Evolutionary conservation across 768 basidiomycete genomes (phyloP).

Genomic region (Tephrocybe sp.): DNA sequence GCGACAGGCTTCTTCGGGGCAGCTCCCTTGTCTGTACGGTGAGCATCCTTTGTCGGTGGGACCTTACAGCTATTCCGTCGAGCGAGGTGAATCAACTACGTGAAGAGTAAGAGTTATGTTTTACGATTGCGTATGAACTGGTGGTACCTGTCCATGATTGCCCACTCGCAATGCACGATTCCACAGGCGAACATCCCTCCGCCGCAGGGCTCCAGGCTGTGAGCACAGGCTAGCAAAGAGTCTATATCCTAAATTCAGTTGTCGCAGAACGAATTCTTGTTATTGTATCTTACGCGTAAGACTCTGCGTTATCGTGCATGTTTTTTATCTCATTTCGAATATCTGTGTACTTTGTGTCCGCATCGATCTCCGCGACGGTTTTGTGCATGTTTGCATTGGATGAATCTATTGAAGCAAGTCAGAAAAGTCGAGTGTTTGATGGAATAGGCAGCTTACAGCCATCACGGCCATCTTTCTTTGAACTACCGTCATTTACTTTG

Average conservation of each 20-base stretch:
- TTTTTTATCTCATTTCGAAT: not conserved
- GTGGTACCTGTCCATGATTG: not conserved
- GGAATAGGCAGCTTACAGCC: not conserved
- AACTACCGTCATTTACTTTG: not conserved
- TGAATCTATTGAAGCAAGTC: not conserved
- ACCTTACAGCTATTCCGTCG: not conserved
- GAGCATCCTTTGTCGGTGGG: not conserved
- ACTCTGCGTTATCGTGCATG: conserved; percentile 1
- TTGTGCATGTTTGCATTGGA: not conserved
- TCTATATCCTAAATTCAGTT: not conserved
- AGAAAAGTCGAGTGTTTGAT: not conserved
- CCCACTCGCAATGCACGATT: conserved; percentile 1
- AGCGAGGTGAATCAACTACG: not conserved
- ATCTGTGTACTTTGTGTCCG: not conserved
- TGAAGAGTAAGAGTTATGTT: not conserved
- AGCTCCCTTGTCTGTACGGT: too few species aligned
- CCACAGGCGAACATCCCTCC: not conserved
- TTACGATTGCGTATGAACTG: not conserved
- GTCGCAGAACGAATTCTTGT: not conserved
- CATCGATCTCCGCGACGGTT: not conserved
- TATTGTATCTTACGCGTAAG: not conserved
- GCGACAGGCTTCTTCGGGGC: not conserved
- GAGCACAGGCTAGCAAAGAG: conserved; percentile 1
- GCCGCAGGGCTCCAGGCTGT: not conserved
- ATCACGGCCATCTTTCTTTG: not conserved